Conservation (phyloP, 805 yeast genomes). For the Cyberlindnera americana region DNA sequence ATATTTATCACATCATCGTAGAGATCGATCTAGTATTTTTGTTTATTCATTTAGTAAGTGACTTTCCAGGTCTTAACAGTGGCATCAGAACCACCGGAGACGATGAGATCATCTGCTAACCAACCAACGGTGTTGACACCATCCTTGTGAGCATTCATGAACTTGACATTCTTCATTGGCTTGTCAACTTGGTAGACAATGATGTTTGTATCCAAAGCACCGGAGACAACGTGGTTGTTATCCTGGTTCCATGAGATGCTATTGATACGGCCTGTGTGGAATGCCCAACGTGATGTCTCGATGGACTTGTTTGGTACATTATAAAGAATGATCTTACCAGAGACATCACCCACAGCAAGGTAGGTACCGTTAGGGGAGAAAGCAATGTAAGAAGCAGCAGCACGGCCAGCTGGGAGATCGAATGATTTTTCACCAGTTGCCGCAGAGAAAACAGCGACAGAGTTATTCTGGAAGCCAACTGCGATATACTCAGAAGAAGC, state of each 20-base stretch:
- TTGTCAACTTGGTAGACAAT: slow-evolving; percentile 73
- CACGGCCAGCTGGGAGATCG: slow-evolving; percentile 46
- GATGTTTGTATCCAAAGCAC: slow-evolving; percentile 79
- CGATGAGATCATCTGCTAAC: slow-evolving; percentile 48
- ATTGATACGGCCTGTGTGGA: slow-evolving; percentile 81
- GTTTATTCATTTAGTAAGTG: slow-evolving; percentile 10
- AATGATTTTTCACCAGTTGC: slow-evolving; percentile 23
- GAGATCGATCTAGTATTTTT: too few species aligned
- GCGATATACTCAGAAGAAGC: slow-evolving; percentile 42
- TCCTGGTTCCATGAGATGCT: slow-evolving; percentile 77
- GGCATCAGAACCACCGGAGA: slow-evolving; percentile 80
- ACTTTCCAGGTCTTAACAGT: slow-evolving; percentile 69
- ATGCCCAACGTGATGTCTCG: slow-evolving; percentile 90
- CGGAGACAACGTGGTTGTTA: slow-evolving; percentile 69
- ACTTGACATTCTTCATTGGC: slow-evolving; percentile 75
- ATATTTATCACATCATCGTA: neutral
- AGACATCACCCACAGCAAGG: slow-evolving; percentile 80
- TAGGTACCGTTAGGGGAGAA: slow-evolving; percentile 67
- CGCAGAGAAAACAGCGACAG: slow-evolving; percentile 38
- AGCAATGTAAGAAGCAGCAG: slow-evolving; percentile 58
- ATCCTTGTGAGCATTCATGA: slow-evolving; percentile 78
- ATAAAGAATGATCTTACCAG: slow-evolving; percentile 83
- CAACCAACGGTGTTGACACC: slow-evolving; percentile 79
- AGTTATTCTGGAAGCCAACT: slow-evolving; percentile 43
- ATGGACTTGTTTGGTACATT: slow-evolving; percentile 49